Conservation (phyloP, 805 yeast genomes). For the Monosporozyma aquatica region DNA sequence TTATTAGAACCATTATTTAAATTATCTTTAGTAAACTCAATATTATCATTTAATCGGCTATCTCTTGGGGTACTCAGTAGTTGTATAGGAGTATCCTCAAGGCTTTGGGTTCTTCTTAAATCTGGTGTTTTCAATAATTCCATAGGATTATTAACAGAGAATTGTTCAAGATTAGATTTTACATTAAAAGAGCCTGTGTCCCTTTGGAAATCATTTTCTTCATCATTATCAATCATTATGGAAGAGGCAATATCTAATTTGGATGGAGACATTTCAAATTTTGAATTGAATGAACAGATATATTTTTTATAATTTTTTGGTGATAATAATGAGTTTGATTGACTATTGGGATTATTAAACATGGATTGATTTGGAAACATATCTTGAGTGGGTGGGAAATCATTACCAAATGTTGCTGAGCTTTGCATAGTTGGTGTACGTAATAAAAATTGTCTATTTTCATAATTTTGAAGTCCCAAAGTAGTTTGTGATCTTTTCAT, state of each 20-base stretch:
- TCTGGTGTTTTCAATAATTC: slow-evolving; percentile 18
- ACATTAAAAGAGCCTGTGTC: neutral
- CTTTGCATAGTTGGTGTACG: neutral
- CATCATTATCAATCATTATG: neutral
- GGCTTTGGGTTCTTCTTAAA: slow-evolving; percentile 9
- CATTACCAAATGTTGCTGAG: neutral
- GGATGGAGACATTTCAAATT: slow-evolving; percentile 26
- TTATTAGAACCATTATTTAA: neutral
- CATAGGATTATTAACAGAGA: neutral
- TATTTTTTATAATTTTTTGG: slow-evolving; percentile 23
- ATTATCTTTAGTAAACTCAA: neutral
- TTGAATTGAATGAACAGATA: slow-evolving; percentile 29
- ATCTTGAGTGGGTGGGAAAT: neutral
- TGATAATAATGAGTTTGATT: slow-evolving; percentile 8
- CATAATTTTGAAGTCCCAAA: slow-evolving; percentile 8
- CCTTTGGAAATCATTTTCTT: neutral
- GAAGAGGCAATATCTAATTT: slow-evolving; percentile 3
- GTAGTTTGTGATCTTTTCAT: slow-evolving; percentile 12
- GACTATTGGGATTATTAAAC: neutral
- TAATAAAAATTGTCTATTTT: neutral
- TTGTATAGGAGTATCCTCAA: slow-evolving; percentile 20
- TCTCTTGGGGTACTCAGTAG: slow-evolving; percentile 21
- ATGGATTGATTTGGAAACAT: neutral
- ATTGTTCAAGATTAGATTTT: neutral
- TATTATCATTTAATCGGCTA: neutral